These are phyloP conservation scores for Pascua guehoae DNA, from an alignment of 1,284 basidiomycete species.

Conservation along the genomic window DNA sequence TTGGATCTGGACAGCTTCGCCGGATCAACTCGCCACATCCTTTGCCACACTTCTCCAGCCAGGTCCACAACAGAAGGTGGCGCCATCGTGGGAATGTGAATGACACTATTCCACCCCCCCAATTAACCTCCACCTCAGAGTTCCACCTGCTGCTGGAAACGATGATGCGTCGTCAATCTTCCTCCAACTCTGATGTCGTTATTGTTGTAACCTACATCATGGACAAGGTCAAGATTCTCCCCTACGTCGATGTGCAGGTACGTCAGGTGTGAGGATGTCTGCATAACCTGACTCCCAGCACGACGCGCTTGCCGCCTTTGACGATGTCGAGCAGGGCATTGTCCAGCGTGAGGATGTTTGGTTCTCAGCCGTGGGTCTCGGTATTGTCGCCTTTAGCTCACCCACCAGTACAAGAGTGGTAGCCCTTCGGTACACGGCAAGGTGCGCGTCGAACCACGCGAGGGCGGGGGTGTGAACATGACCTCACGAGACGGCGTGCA, in stretches of 20 bases:
- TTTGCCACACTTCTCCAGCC: no score
- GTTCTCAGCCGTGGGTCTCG: constrained; percentile 42
- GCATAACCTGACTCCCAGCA: constrained; percentile 30
- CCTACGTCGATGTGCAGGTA: constrained; percentile 49
- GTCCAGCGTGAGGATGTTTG: constrained; percentile 44
- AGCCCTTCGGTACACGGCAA: constrained; percentile 42
- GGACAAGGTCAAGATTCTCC: constrained; percentile 18
- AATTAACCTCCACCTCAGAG: neutral
- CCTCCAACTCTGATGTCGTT: neutral
- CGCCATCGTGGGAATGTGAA: no score
- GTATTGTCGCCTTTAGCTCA: neutral
- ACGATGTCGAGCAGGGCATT: constrained; percentile 46
- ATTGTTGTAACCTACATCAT: no score
- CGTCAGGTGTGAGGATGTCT: constrained; percentile 1
- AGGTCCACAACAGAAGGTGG: no score
- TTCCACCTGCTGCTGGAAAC: neutral
- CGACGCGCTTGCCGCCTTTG: constrained; percentile 45
- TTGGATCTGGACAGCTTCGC: no score
- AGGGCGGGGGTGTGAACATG: constrained; percentile 29
- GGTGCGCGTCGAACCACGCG: constrained; percentile 24
- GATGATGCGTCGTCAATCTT: constrained; percentile 1
- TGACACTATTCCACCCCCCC: neutral
- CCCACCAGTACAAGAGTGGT: constrained; percentile 36
- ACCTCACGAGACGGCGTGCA: constrained; percentile 27
- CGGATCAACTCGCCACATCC: no score